Evolutionary conservation across 129 eudicot species (phyloP).

Genomic region (Solidago caesia): DNA sequence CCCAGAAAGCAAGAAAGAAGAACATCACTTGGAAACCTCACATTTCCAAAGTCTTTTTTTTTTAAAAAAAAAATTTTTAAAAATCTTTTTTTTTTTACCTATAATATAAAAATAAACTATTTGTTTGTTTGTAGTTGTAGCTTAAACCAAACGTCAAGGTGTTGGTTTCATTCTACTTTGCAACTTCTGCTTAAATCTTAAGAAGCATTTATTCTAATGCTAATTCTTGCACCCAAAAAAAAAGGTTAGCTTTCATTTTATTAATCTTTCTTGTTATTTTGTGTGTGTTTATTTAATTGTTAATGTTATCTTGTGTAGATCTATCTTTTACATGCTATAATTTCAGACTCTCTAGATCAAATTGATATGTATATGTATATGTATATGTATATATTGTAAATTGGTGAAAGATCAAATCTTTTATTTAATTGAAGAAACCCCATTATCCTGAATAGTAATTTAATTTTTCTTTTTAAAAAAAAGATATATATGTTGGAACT

Average conservation of each 20-base stretch:
- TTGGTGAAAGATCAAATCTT: background rate
- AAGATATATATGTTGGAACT: background rate
- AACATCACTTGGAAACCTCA: slow-evolving; percentile 48
- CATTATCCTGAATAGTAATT: background rate
- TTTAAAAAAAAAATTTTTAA: background rate
- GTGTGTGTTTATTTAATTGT: slow-evolving; percentile 14
- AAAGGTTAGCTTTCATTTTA: slow-evolving; percentile 30
- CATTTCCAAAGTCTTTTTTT: slow-evolving; percentile 32
- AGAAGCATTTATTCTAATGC: slow-evolving; percentile 3
- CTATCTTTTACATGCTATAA: slow-evolving; percentile 35
- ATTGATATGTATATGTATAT: slow-evolving; percentile 14
- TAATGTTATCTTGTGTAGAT: slow-evolving; percentile 41
- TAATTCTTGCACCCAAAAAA: slow-evolving; percentile 20
- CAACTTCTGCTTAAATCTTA: background rate
- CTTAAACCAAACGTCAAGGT: slow-evolving; percentile 29
- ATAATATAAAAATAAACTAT: background rate
- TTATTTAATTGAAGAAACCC: no score
- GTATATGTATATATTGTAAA: background rate
- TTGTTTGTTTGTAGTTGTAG: slow-evolving; percentile 10
- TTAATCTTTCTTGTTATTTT: slow-evolving; percentile 7
- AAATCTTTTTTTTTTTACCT: background rate
- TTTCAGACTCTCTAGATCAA: slow-evolving; percentile 27
- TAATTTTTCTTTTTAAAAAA: slow-evolving; percentile 10
- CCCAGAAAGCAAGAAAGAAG: slow-evolving; percentile 23
- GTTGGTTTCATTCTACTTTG: background rate